Base-by-base conservation (phyloP, 495 filamentous ascomycete genomes). In the Aspergillus avenaceus region DNA sequence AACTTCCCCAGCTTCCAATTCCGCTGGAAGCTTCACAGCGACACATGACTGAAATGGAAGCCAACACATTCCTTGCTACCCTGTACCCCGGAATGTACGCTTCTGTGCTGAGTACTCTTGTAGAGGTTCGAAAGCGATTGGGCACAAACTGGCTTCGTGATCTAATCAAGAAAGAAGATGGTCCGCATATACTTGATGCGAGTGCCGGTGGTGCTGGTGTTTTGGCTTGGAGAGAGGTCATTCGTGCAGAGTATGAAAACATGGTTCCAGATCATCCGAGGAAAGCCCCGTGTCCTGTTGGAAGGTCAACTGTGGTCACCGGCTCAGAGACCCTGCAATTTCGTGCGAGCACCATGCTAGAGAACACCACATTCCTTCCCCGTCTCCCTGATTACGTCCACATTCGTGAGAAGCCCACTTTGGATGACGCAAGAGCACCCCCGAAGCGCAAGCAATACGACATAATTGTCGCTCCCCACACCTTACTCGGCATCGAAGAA, bases 331-430 rank as follows among this genome's bases (percentile, higher is more conserved):
- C 73, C 2, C 76, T 98, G 27, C 84, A 89, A n/a, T 71, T 88
- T 19, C 85, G 91, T 14, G 78, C 87, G 13, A 87, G 88, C 46
- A 70, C 68, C 25, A 78, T 97, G 50, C 77, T 98, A 9, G 81
- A 93, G 12, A 86, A 97, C 59, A 97, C 93, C 0, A 90, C 84
- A 0, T 97, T 98, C 62, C 77, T 98, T 21, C 93, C 93, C 9
- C 87, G 91, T 2, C 72, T 97, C 23, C 93, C 93, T n/a, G 90
- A 98, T 58, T 90, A 91, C 56, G 55, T 90, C n/a, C 88, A 91
- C 53, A 56, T 68, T 8, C 69, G 70, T 26, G 73, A 75, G 23
- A 67, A 67, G 41, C 69, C 76, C 1, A 77, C 76, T 3, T 46
- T 73, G n/a, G 66, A 77, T 8, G 66, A 74, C 28, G 59, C 57